A percentile compares a stretch with the other conserved stretches of the same genome.
phyloP scores from a whole-genome alignment of 306 rosid genomes.

The Cucurbita ficifolia region DNA sequence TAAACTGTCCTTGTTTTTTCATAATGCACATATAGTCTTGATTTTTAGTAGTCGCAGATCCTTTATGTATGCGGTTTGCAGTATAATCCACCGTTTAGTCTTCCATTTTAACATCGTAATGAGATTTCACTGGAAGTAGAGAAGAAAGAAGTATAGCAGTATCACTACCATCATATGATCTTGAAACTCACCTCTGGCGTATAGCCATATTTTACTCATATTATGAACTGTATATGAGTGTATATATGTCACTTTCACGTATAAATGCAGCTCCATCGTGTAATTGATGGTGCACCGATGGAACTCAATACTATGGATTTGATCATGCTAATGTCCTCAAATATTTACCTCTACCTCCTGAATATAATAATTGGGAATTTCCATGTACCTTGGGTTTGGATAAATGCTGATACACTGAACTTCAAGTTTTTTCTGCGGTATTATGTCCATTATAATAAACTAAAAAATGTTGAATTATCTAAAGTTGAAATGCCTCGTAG shows the following conservation, averaged over 20 bases:
- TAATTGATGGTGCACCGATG: not conserved
- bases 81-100: constrained; percentile 94
- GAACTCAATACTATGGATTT: not conserved
- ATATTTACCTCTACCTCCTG: not conserved
- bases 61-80: constrained; percentile 25
- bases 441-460: not conserved
- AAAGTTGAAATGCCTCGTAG: not conserved
- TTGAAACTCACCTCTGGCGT: not conserved
- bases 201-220: not conserved
- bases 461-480: not conserved
- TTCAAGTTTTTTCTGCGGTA: not conserved
- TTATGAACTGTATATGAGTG: not conserved
- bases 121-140: constrained; percentile 86
- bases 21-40: not conserved
- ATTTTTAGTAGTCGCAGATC: constrained; percentile 11
- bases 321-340: not conserved
- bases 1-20: not conserved
- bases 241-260: not conserved
- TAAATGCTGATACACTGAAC: not conserved
- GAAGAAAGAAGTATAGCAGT: constrained; percentile 32
- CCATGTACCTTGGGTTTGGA: not conserved
- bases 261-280: not conserved
- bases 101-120: constrained; percentile 95
- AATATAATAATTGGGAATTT: not conserved
- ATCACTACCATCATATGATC: not conserved